Percentiles rank a stretch among this genome's conserved stretches.
phyloP scores from a whole-genome alignment of 2,329 filamentous ascomycete genomes.

The Cytospora piceicola region DNA sequence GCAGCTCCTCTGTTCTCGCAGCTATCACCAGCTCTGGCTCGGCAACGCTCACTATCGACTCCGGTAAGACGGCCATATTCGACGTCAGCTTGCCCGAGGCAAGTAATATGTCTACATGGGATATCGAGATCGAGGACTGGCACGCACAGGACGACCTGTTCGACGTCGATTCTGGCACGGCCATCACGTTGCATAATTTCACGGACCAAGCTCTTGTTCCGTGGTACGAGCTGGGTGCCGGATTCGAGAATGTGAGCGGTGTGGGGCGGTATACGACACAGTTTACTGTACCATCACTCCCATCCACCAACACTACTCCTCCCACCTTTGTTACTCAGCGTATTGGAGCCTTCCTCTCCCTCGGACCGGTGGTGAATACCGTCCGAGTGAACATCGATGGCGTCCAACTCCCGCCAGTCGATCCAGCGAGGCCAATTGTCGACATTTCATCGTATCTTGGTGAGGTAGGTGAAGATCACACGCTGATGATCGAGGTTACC shows the following conservation, averaged over 20 bases:
- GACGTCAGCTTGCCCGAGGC: slow-evolving; percentile 7
- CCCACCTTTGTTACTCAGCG: neutral
- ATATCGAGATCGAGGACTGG: slow-evolving; percentile 23
- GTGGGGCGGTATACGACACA: slow-evolving; percentile 21
- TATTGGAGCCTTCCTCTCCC: slow-evolving; percentile 21
- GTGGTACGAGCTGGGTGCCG: slow-evolving; percentile 10
- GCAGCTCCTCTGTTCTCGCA: slow-evolving; percentile 10
- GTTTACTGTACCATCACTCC: slow-evolving; percentile 15
- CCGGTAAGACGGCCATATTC: slow-evolving; percentile 7
- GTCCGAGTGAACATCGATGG: slow-evolving; percentile 24
- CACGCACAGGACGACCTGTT: slow-evolving; percentile 18
- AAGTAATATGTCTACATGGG: slow-evolving; percentile 8
- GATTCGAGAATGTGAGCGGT: slow-evolving; percentile 23
- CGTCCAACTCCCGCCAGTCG: slow-evolving; percentile 17
- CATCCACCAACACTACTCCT: neutral
- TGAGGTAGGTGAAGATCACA: slow-evolving; percentile 7
- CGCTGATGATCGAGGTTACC: slow-evolving; percentile 13
- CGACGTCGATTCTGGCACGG: slow-evolving; percentile 16
- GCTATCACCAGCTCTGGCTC: slow-evolving; percentile 17
- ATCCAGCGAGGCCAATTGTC: slow-evolving; percentile 17
- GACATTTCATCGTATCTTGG: slow-evolving; percentile 15
- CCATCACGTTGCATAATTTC: slow-evolving; percentile 15
- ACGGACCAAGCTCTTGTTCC: slow-evolving; percentile 14
- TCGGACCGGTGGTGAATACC: slow-evolving; percentile 20
- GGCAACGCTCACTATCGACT: slow-evolving; percentile 12